A percentile compares a stretch with the other conserved stretches of the same genome.
phyloP scores from a whole-genome alignment of 768 basidiomycete species.

The Leccinum pellstonianum region DNA sequence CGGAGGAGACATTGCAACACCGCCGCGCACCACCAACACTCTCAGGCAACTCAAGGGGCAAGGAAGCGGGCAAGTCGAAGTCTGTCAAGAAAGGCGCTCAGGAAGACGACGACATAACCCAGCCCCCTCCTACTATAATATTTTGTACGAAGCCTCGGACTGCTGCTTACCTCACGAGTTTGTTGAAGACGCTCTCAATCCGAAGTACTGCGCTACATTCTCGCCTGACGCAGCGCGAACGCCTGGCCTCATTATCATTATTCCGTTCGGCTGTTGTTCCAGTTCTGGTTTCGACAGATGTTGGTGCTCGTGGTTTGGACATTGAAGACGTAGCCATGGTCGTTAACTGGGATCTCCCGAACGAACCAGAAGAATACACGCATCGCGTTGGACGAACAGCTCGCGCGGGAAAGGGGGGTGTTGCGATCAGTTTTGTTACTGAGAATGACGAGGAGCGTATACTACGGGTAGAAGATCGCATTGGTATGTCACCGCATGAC shows the following conservation, averaged over 20 bases:
- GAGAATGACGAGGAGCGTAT: conserved; percentile 89
- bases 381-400: conserved; percentile 95
- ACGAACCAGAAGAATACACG: conserved; percentile 89
- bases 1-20: conserved; percentile 67
- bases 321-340: conserved; percentile 96
- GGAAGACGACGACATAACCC: conserved; percentile 53
- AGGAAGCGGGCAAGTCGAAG: conserved; percentile 37
- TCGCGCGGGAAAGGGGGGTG: conserved; percentile 83
- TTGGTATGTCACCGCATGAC: conserved; percentile 54
- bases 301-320: conserved; percentile 92
- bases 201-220: conserved; percentile 91
- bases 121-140: conserved; percentile 95
- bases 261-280: conserved; percentile 88
- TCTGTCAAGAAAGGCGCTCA: conserved; percentile 30
- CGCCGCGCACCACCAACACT: conserved; percentile 63
- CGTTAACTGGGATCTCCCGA: conserved; percentile 95
- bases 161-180: conserved; percentile 80
- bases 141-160: conserved; percentile 86
- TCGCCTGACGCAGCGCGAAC: conserved; percentile 87
- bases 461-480: conserved; percentile 78
- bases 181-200: conserved; percentile 78
- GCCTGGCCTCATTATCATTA: conserved; percentile 76
- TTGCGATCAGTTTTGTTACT: conserved; percentile 93
- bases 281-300: conserved; percentile 91
- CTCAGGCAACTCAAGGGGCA: background rate